Conservation (phyloP, 2,329 filamentous ascomycete genomes). For the Colletotrichum neosansevieriae region DNA sequence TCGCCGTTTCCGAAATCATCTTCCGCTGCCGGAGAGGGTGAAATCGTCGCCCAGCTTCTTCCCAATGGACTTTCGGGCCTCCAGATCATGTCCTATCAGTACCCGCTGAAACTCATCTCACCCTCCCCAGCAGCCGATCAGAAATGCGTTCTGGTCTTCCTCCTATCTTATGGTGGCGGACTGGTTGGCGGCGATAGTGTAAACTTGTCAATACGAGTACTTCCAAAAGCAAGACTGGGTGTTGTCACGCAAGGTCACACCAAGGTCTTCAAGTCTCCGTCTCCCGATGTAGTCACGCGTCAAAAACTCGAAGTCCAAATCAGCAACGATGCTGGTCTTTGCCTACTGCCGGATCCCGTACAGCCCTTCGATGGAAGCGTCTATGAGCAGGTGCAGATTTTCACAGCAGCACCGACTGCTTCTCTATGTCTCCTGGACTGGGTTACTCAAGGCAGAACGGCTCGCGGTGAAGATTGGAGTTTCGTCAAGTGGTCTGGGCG, state of each 20-base stretch:
- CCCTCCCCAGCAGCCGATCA: constrained; percentile 75
- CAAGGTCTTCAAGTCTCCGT: constrained; percentile 89
- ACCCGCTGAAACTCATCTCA: constrained; percentile 93
- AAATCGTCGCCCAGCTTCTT: constrained; percentile 78
- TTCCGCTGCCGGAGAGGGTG: constrained; percentile 81
- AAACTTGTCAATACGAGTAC: constrained; percentile 76
- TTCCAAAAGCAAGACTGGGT: constrained; percentile 73
- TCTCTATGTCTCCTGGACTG: constrained; percentile 90
- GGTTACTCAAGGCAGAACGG: constrained; percentile 89
- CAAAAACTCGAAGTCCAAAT: constrained; percentile 68
- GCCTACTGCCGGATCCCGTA: constrained; percentile 88
- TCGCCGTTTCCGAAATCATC: constrained; percentile 84
- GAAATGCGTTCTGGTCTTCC: constrained; percentile 82
- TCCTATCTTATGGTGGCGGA: constrained; percentile 94
- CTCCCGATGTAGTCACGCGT: constrained; percentile 65
- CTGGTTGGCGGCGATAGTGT: constrained; percentile 90
- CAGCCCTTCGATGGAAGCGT: constrained; percentile 89
- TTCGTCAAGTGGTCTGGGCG: constrained; percentile 82
- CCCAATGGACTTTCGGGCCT: constrained; percentile 80
- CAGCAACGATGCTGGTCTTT: constrained; percentile 65
- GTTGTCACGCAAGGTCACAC: constrained; percentile 84
- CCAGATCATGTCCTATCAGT: constrained; percentile 85
- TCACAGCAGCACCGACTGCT: constrained; percentile 68
- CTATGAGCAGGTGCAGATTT: constrained; percentile 87
- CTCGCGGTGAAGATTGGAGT: constrained; percentile 90